Evolutionary conservation across 805 yeast species (phyloP).

Genomic region (Ogataea kodamae): DNA sequence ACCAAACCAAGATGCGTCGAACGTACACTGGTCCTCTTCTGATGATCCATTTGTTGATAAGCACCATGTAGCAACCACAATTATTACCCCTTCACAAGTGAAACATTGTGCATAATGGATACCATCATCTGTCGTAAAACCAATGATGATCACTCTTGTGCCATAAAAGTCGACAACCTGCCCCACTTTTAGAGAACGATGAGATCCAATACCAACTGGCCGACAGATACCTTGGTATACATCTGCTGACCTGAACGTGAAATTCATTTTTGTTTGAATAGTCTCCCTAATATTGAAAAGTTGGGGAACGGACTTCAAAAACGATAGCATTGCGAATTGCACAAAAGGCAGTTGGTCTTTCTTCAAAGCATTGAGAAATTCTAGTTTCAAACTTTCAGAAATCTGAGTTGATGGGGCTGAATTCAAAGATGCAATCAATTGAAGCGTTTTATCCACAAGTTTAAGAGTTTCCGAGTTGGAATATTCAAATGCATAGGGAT

Average conservation of each 20-base stretch:
- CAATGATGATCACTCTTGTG: constrained; percentile 1
- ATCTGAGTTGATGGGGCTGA: background rate
- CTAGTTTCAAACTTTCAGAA: background rate
- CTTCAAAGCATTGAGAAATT: background rate
- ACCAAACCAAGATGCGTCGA: constrained; percentile 6
- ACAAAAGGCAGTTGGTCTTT: background rate
- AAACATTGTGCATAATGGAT: constrained; percentile 1
- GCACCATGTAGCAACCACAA: constrained; percentile 1
- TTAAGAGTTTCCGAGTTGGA: background rate
- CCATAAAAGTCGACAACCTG: background rate
- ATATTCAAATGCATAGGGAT: background rate
- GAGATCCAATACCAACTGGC: background rate
- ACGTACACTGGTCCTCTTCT: constrained; percentile 1
- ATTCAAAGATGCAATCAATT: background rate
- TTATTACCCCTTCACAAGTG: background rate
- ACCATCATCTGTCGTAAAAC: constrained; percentile 4
- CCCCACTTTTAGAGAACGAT: background rate
- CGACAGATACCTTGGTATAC: background rate
- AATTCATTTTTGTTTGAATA: background rate
- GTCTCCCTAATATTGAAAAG: background rate
- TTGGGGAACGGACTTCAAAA: background rate
- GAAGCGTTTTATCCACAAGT: background rate
- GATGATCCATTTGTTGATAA: background rate
- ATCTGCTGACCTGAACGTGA: background rate
- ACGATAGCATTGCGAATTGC: background rate